These are phyloP conservation scores for Metarhizium brunneum DNA, from an alignment of 2,329 filamentous ascomycete species.

Conservation along the genomic window DNA sequence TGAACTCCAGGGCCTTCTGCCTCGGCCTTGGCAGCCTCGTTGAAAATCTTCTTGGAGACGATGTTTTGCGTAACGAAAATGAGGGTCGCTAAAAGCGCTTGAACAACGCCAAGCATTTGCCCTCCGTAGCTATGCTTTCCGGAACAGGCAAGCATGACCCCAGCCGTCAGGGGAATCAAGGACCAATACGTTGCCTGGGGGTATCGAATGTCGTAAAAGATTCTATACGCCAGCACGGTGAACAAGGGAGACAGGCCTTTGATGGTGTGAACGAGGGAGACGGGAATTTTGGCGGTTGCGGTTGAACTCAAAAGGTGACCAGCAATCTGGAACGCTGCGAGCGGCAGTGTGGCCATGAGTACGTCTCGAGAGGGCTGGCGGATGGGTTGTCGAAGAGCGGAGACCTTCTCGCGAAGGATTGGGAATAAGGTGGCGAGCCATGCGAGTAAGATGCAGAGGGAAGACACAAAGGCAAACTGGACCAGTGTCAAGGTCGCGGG, in stretches of 20 bases:
- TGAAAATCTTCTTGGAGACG: conserved; percentile 95
- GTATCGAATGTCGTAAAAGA: conserved; percentile 84
- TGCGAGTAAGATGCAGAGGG: conserved; percentile 74
- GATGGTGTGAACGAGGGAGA: conserved; percentile 96
- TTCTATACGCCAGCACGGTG: conserved; percentile 85
- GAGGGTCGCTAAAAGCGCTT: conserved; percentile 80
- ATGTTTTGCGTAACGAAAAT: conserved; percentile 98
- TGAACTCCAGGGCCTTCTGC: conserved; percentile 55
- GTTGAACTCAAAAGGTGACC: conserved; percentile 92
- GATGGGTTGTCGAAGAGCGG: conserved; percentile 76
- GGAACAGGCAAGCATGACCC: conserved; percentile 95
- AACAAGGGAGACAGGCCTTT: conserved; percentile 95
- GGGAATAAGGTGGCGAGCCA: conserved; percentile 68
- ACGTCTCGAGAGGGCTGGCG: conserved; percentile 72
- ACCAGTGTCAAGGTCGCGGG: conserved; percentile 85
- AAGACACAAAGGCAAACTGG: conserved; percentile 88
- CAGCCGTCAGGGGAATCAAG: conserved; percentile 79
- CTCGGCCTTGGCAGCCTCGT: conserved; percentile 80
- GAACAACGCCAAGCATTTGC: conserved; percentile 82
- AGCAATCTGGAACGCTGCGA: conserved; percentile 86
- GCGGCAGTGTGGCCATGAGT: conserved; percentile 76
- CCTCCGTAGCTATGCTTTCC: conserved; percentile 69
- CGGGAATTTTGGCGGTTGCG: conserved; percentile 88
- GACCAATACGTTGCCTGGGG: conserved; percentile 80
- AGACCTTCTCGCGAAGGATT: conserved; percentile 57